These are phyloP conservation scores for Aureobasidium subglaciale DNA, from an alignment of 2,329 filamentous ascomycete species.

Conservation along the genomic window DNA sequence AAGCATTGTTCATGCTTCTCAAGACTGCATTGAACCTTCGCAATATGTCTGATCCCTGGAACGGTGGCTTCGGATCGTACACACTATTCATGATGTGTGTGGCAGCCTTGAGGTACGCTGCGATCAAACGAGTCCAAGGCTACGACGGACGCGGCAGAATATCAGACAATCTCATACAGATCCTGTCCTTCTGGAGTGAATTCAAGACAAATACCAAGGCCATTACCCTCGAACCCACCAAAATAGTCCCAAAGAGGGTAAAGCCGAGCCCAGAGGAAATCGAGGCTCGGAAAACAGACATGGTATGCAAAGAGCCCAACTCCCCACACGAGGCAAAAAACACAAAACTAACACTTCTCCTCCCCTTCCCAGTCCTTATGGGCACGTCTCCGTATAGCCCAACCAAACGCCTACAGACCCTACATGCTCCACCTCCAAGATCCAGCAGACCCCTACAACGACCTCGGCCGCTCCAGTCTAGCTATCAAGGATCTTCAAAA, in stretches of 20 bases:
- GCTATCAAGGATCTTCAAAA: conserved; percentile 44
- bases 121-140: not conserved
- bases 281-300: not conserved
- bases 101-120: conserved; percentile 42
- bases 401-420: conserved; percentile 24
- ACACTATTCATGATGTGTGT: conserved; percentile 51
- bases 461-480: conserved; percentile 46
- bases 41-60: conserved; percentile 40
- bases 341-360: too few relatives aligned
- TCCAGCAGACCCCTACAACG: conserved; percentile 50
- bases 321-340: too few relatives aligned
- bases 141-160: not conserved
- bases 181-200: conserved; percentile 44
- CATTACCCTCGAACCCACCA: conserved; percentile 43
- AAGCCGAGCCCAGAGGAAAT: not conserved
- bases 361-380: conserved; percentile 6
- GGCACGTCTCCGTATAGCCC: conserved; percentile 14
- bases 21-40: conserved; percentile 46
- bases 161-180: conserved; percentile 36
- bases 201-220: conserved; percentile 42
- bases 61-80: conserved; percentile 48
- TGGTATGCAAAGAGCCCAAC: too few relatives aligned
- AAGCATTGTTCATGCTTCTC: conserved; percentile 42
- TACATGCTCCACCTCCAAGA: conserved; percentile 51
- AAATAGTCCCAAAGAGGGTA: conserved; percentile 34